Evolutionary conservation across 108 stramenopile species (phyloP), one percentile per base, ranked within the genome.

Genomic region (Nitzschia sp.): DNA sequence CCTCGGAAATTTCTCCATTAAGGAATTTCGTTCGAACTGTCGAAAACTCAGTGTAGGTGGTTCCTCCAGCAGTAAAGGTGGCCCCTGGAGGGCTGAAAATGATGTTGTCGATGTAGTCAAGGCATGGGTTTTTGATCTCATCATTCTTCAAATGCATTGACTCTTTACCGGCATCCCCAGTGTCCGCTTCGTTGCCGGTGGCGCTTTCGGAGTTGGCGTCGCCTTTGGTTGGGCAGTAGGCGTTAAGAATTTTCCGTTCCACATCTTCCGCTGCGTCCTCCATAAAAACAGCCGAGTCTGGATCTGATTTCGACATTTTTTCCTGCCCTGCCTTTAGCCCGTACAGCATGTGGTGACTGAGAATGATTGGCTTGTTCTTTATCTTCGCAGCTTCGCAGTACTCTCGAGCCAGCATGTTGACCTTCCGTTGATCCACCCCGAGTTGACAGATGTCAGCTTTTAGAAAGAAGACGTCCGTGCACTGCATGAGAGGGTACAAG

Each of bases 281-380:
- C 99, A 99, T 99, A 69, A 99, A 99, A 47, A 99, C 91, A 23
- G 99, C 99, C 25, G 88, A 91, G 81, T 99, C 97, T 16, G 99
- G 97, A 90, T 99, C 97, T 35, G 92, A 94, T 77, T 99, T 99
- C 76, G 85, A 88, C 99, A 99, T 99, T 85, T 99, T 99, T 62
- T 96, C 96, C 83, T 99, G 99, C 4, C 99, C 99, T 38, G 96
- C 95, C 77, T 98, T 98, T 30, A 99, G 76, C 16, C 99, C 99
- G 63, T 90, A 95, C 41, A 95, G 76, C 91, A 97, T 95, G 75
- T 95, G 93, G 80, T 96, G 95, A 63, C 84, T 88, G 44, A 98
- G 74, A 65, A 97, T 96, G 46, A 97, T 89, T 27, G 98, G 98
- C 77, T 99, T 99, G 88, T 83, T 80, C 75, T 96, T 97, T 23